Base-by-base conservation (phyloP, 2,329 filamentous ascomycete genomes). In the Neodidymelliopsis sp. region DNA sequence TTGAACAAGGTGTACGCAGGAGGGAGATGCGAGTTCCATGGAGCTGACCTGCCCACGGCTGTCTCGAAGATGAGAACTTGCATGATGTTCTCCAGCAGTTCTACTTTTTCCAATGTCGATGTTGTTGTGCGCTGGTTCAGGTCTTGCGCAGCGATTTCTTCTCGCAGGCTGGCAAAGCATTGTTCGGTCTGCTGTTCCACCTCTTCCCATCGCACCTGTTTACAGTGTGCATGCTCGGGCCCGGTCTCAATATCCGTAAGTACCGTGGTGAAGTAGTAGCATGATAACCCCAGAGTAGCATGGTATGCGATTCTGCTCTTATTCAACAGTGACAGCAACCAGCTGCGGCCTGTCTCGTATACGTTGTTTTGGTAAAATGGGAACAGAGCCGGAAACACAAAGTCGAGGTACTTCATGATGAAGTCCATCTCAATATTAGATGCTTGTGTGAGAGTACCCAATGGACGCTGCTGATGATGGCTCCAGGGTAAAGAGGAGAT, bases 381-480 rank as follows among this genome's bases (percentile, higher is more conserved):
- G 25, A 57, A 60, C 4, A 57, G 31, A 18, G 42, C 25, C 2
- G 55, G 57, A 16, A 57, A 56, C 6, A 56, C 44, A 13, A 41
- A 47, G 34, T 60, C 55, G 13, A 60, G 34, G 24, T 56, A 59
- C 24, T 59, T 57, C 40, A 53, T 53, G 22, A 61, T 36, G 25
- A 59, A 57, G 20, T 48, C 47, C 40, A 36, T 44, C 25, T 61
- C 56, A 25, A 46, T 42, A 28, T 24, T 35, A 20, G 48, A 41
- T 20, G 54, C 37, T 28, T 41, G 39, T 13, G 47, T 39, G 7
- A 41, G 37, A 13, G 45, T 48, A 8, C 41, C 31, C 4, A 31
- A 48, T 15, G 37, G 25, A 6, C 37, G 24, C 12, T 41, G 19
- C 15, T 51, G 36, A 29, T 49, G 44, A 37, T 49, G 39, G 24